Evolutionary conservation across 495 filamentous ascomycete species (phyloP).

Genomic region (Oidiodendron maius): DNA sequence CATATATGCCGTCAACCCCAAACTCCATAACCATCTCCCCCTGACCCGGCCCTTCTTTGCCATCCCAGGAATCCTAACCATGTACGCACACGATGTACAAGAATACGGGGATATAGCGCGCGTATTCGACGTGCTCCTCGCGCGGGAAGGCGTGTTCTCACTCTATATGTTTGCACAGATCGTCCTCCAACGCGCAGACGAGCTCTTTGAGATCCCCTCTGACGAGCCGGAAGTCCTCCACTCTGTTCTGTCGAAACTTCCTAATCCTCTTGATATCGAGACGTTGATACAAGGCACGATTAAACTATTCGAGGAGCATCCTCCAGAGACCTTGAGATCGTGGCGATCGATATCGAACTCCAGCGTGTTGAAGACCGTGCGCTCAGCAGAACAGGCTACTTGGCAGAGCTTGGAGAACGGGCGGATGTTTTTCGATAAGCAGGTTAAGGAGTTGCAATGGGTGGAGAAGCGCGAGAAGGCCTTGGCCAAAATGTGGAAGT

Average conservation of each 20-base stretch:
- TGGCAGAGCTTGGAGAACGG: constrained; percentile 54
- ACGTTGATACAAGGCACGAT: constrained; percentile 60
- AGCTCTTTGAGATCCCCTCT: constrained; percentile 72
- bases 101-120: constrained; percentile 81
- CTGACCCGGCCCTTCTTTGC: constrained; percentile 86
- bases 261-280: constrained; percentile 78
- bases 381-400: constrained; percentile 33
- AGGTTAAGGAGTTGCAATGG: constrained; percentile 60
- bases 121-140: constrained; percentile 85
- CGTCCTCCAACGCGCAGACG: constrained; percentile 68
- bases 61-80: constrained; percentile 78
- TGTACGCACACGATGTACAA: constrained; percentile 94
- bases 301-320: constrained; percentile 54
- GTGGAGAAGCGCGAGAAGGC: constrained; percentile 51
- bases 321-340: constrained; percentile 65
- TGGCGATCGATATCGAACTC: constrained; percentile 67
- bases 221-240: constrained; percentile 96
- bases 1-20: constrained; percentile 59
- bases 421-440: constrained; percentile 55
- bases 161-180: constrained; percentile 91
- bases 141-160: constrained; percentile 75
- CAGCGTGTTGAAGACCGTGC: constrained; percentile 82
- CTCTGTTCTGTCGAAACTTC: constrained; percentile 80
- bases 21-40: constrained; percentile 65
- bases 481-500: constrained; percentile 48